These are phyloP conservation scores for Saccharomyces hybrid DNA, from an alignment of 1,139 yeast species.

Conservation along the genomic window DNA sequence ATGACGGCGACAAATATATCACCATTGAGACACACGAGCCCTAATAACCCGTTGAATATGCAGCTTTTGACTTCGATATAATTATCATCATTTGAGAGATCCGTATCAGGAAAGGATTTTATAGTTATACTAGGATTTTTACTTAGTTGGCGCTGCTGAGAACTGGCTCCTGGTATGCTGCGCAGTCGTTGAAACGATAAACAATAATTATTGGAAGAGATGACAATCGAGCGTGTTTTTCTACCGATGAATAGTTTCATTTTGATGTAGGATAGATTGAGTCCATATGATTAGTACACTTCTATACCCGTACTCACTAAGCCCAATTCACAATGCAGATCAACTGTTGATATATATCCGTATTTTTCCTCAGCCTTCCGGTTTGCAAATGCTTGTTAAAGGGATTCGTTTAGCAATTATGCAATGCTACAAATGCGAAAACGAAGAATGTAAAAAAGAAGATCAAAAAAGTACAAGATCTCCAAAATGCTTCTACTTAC, in stretches of 20 bases:
- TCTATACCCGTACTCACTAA: neutral
- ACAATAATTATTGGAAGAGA: constrained; percentile 19
- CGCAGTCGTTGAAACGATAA: constrained; percentile 17
- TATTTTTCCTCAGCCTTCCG: neutral
- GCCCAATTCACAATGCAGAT: neutral
- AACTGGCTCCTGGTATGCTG: constrained; percentile 1
- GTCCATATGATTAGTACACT: neutral
- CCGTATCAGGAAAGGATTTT: constrained; percentile 15
- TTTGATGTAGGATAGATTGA: neutral
- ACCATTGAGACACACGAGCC: constrained; percentile 49
- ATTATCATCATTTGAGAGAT: constrained; percentile 12
- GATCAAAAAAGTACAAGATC: neutral
- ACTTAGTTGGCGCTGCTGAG: constrained; percentile 8
- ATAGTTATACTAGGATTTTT: constrained; percentile 20
- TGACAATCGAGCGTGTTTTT: constrained; percentile 21
- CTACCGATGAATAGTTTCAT: constrained; percentile 23
- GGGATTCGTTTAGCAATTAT: neutral
- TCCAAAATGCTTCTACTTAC: neutral
- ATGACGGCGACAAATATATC: constrained; percentile 52
- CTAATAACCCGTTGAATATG: constrained; percentile 51
- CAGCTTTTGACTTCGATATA: constrained; percentile 17
- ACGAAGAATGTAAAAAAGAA: neutral
- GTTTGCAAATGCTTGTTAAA: neutral
- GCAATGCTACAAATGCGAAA: neutral
- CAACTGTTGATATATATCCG: neutral